Evolutionary conservation across 352 stramenopile species (phyloP), one percentile per base, ranked within the genome.

Genomic region (Globisporangium middletonii): DNA sequence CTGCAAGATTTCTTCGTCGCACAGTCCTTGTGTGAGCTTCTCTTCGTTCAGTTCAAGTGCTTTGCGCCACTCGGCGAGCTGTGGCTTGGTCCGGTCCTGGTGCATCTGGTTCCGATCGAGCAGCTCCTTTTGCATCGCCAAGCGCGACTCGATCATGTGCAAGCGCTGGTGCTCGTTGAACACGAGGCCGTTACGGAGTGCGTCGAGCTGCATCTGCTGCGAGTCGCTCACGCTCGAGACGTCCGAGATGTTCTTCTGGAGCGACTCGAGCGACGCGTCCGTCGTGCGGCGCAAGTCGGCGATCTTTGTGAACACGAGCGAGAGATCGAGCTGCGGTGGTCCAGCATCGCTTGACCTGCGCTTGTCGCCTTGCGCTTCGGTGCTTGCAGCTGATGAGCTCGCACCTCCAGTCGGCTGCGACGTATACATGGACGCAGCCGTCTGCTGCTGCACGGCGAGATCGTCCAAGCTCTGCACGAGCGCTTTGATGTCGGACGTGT

Each of bases 281-380:
- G 79, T 89, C 8, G 73, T 67, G 18, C 79, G 71, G 0, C 79
- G 75, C 55, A 93, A 53, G 37, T 91, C 83, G 0, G 80, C 72
- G 53, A 91, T 82, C 52, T 89, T 91, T 18, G 80, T 83, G 54
- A 93, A 93, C 45, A 93, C 80, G 19, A 93, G 64, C 45, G 83
- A 93, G 28, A 93, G 57, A 69, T 91, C 80, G 1, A 89, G 67
- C 51, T 83, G 74, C 0, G 59, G 57, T 19, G 64, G 57, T 12
- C 43, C 48, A 11, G 48, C 35, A 26, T 71, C 62, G 41, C 46
- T 53, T 23, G 18, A 9, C 28, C 16, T 58, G 16, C 44, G 44
- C n/a, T 43, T 55, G 16, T 18, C 35, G 9, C 42, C 12, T 0
- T 49, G 28, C 5, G 15, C 15, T 16, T 27, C 41, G 15, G 27